Evolutionary conservation across 2,329 filamentous ascomycete species (phyloP), one percentile per base, ranked within the genome.

Genomic region (Epichloe scottii): DNA sequence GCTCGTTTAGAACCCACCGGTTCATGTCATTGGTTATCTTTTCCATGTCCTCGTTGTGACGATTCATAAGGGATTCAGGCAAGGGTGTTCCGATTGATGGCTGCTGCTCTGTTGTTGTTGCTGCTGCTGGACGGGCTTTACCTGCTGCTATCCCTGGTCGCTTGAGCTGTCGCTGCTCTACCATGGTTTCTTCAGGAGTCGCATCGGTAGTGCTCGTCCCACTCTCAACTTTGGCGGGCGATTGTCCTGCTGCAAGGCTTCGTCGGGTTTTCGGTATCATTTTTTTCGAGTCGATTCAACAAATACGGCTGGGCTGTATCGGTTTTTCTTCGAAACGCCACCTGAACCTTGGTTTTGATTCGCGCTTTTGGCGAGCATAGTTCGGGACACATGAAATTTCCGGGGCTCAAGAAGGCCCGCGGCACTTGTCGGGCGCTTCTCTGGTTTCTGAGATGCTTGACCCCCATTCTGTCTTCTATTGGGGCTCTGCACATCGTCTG

Each of bases 1-100:
- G 80, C 54, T 82, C 73, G 56, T 74, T 69, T 55, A 84, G 66
- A 1, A 79, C 77, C 67, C 77, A 84, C 34, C 70, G 67, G 58
- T 80, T 73, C 77, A 81, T 80, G 35, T 77, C 75, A 5, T 71
- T 71, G 2, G 75, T 67, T 37, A 80, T 69, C 54, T 71, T 68
- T 40, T 74, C 71, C 67, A 76, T 71, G 42, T 78, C 70, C 53
- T 70, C 63, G 35, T 58, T 63, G 52, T 69, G 65, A 2, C 62
- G 64, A 21, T 61, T 60, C 60, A 58, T 57, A 48, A 68, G 44
- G 14, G 68, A 64, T 37, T 56, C 50, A 11, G 69, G 64, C 12
- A 71, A 59, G 8, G 65, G 65, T 7, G 56, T 50, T 11, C 58
- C 59, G 11, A 50, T 49, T 30, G 53, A 48, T 14, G 56, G 45